Base-by-base conservation (phyloP, 495 filamentous ascomycete species). In the Daldinia loculata region DNA sequence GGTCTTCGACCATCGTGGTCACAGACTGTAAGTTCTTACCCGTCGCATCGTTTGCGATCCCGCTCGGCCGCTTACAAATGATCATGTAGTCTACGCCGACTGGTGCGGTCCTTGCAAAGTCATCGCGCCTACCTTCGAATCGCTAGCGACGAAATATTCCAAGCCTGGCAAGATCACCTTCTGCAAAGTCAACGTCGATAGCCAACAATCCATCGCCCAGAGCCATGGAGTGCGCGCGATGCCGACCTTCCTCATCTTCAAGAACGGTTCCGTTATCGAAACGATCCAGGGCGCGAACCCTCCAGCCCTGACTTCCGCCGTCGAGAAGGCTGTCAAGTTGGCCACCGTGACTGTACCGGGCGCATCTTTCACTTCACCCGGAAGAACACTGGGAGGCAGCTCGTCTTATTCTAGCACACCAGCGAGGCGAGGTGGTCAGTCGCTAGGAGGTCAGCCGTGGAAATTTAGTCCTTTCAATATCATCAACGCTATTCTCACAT, bases 221-320 rank as follows among this genome's bases (percentile, higher is more conserved):
- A 74, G 79, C 66, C 88, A 89, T 72, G 75, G 80, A 59, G 83
- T 90, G 41, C 75, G 78, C 70, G 90, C 89, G 27, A 89, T 93
- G 87, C 94, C 94, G 1, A 97, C 94, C 53, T 97, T 98, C 83
- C 85, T 97, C 64, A 85, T 97, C 69, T 91, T 98, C 83, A 91
- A 94, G 79, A 87, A 88, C 72, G 89, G 91, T 66, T 83, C 86
- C 63, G 87, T 91, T 57, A 86, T 88, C 63, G 84, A 91, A 50
- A 92, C 89, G 30, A 88, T 98, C 63, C 84, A 85, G 65, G 95
- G 95, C 76, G 94, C 94, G 32, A 88, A 97, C 81, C 86, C 88
- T 1, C 81, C 86, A 15, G 88, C 89, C 65, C 86, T 99, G 19
- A 90, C 88, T 68, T 83, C 89, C 57, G 91, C 90, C 1, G 89